phyloP scores from a whole-genome alignment of 2,329 filamentous ascomycete genomes.

The Cladophialophora exuberans region DNA sequence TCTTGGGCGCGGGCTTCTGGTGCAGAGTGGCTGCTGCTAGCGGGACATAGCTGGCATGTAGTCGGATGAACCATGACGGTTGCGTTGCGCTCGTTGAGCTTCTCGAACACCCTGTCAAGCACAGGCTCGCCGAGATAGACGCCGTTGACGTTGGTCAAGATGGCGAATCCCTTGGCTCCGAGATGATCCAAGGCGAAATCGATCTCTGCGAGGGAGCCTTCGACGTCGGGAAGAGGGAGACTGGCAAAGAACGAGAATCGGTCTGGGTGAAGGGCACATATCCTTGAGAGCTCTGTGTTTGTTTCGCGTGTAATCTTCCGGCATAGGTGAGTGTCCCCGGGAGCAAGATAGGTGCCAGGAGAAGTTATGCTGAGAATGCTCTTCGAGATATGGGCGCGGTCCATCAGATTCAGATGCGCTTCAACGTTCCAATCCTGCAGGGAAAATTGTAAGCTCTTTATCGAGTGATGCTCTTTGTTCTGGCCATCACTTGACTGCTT shows the following conservation, averaged over 20 bases:
- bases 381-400: conserved; percentile 50
- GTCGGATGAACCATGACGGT: conserved; percentile 60
- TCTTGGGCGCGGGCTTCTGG: too few relatives aligned
- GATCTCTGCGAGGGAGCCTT: conserved; percentile 53
- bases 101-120: conserved; percentile 51
- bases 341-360: conserved; percentile 52
- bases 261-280: conserved; percentile 38
- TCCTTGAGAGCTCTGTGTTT: conserved; percentile 33
- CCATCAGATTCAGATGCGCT: conserved; percentile 55
- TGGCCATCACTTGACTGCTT: background rate
- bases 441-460: background rate
- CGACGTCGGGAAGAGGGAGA: conserved; percentile 55
- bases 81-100: conserved; percentile 49
- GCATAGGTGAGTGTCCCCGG: conserved; percentile 40
- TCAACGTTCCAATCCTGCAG: conserved; percentile 48
- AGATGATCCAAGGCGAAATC: conserved; percentile 41
- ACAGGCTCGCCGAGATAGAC: conserved; percentile 53
- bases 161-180: conserved; percentile 53
- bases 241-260: conserved; percentile 57
- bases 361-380: conserved; percentile 59
- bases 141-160: conserved; percentile 57
- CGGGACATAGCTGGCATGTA: conserved; percentile 40
- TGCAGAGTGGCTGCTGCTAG: conserved; percentile 39
- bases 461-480: background rate
- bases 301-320: conserved; percentile 41